phyloP scores from a whole-genome alignment of 352 stramenopile species.

The Globisporangium perplexum region DNA sequence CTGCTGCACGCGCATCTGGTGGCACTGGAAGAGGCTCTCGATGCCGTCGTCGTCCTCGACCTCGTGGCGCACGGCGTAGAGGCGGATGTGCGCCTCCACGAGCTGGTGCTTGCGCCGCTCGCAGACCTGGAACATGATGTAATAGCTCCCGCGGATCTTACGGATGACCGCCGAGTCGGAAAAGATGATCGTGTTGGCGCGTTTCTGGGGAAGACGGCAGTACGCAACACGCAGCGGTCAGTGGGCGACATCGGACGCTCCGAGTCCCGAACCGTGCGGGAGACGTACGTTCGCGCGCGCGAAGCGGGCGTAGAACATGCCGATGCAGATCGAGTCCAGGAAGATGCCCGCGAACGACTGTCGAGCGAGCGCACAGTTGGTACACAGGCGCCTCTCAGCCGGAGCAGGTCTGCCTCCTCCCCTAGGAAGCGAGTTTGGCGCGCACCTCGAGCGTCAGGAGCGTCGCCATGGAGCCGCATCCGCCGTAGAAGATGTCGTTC shows the following conservation, averaged over 20 bases:
- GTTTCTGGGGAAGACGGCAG: slow-evolving; percentile 40
- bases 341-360: slow-evolving; percentile 85
- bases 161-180: slow-evolving; percentile 82
- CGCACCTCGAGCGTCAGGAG: slow-evolving; percentile 69
- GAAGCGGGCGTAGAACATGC: slow-evolving; percentile 85
- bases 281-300: slow-evolving; percentile 62
- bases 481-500: slow-evolving; percentile 88
- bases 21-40: slow-evolving; percentile 68
- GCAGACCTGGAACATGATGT: slow-evolving; percentile 91
- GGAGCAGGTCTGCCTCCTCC: no score
- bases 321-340: slow-evolving; percentile 82
- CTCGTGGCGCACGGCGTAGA: slow-evolving; percentile 80
- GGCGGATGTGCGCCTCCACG: slow-evolving; percentile 75
- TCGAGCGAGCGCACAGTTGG: not conserved
- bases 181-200: slow-evolving; percentile 86
- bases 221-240: not conserved
- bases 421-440: not conserved
- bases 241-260: no score
- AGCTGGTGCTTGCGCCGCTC: slow-evolving; percentile 88
- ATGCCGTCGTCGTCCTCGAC: slow-evolving; percentile 37
- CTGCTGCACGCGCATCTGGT: slow-evolving; percentile 88
- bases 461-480: slow-evolving; percentile 72
- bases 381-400: not conserved
- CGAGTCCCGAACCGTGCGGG: no score
- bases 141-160: slow-evolving; percentile 85